Conservation (phyloP, 768 basidiomycete genomes). For the Calvatia gigantea region DNA sequence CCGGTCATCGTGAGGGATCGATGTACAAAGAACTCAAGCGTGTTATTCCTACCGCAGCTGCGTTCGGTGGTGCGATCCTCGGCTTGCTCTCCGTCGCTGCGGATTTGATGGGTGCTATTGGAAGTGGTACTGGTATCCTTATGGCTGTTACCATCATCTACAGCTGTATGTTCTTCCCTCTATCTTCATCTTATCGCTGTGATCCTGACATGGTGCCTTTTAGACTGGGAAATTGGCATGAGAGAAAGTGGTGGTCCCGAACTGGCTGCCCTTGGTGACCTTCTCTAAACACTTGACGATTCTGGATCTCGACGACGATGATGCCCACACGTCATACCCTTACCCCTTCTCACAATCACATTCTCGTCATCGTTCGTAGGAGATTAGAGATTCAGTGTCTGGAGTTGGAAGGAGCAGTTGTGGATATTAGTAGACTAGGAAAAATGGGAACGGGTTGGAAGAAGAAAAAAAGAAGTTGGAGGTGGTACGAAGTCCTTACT, state of each 20-base stretch:
- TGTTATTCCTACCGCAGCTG: conserved; percentile 96
- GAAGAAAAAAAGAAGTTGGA: neutral
- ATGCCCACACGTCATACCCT: neutral
- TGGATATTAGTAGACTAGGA: neutral
- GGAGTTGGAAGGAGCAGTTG: neutral
- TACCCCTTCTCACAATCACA: neutral
- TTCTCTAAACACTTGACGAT: conserved; percentile 45
- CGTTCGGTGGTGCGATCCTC: conserved; percentile 95
- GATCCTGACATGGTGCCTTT: conserved; percentile 10
- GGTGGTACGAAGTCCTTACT: neutral
- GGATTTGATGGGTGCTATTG: conserved; percentile 94
- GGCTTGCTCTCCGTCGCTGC: conserved; percentile 88
- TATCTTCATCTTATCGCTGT: conserved; percentile 1
- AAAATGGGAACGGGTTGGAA: neutral
- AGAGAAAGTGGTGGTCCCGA: conserved; percentile 83
- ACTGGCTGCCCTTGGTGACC: conserved; percentile 75
- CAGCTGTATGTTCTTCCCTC: conserved; percentile 56
- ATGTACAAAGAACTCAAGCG: conserved; percentile 99
- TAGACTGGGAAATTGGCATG: conserved; percentile 96
- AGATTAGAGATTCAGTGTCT: too few relatives aligned
- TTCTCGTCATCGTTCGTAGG: too few relatives aligned
- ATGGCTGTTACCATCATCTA: conserved; percentile 99
- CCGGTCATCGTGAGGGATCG: conserved; percentile 90
- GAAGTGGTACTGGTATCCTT: conserved; percentile 92
- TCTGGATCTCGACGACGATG: neutral